A percentile compares a stretch with the other conserved stretches of the same genome.
Evolutionary conservation across 1,284 basidiomycete genomes (phyloP).

Genomic region (Singerocomus inundabilis): DNA sequence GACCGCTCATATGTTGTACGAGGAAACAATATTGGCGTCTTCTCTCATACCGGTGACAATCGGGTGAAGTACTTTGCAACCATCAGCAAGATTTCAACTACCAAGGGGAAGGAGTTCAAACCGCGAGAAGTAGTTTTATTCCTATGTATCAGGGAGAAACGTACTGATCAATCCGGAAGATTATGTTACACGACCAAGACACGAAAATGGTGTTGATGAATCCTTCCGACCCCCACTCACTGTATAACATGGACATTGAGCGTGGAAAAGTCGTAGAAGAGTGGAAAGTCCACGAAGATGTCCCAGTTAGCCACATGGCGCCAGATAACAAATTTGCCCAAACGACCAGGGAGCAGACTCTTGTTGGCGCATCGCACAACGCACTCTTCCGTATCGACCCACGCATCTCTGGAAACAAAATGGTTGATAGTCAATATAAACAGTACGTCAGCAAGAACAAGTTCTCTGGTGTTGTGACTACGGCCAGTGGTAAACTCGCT

Average conservation of each 20-base stretch:
- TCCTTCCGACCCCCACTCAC: conserved; percentile 76
- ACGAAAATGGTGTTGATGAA: conserved; percentile 95
- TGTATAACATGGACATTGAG: conserved; percentile 94
- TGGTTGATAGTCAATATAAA: conserved; percentile 95
- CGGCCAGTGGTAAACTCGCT: conserved; percentile 83
- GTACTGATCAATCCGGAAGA: conserved; percentile 43
- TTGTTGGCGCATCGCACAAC: conserved; percentile 92
- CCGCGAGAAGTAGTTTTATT: conserved; percentile 72
- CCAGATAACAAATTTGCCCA: conserved; percentile 96
- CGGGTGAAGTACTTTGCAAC: conserved; percentile 87
- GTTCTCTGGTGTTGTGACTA: conserved; percentile 93
- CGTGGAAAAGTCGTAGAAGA: conserved; percentile 98
- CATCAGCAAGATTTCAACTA: conserved; percentile 82
- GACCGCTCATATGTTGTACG: conserved; percentile 95
- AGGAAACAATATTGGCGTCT: conserved; percentile 97
- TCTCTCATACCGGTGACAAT: conserved; percentile 78
- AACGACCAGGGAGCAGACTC: conserved; percentile 89
- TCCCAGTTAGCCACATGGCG: conserved; percentile 86
- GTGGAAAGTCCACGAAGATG: conserved; percentile 93
- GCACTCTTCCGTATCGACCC: conserved; percentile 98
- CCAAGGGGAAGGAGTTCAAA: conserved; percentile 82
- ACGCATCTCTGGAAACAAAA: conserved; percentile 85
- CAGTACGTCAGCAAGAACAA: conserved; percentile 95
- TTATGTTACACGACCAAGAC: conserved; percentile 98
- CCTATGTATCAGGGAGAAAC: background rate